Evolutionary conservation across 192 early-diverging fungal genomes (phyloP).

Genomic region (Physocladia obscura): DNA sequence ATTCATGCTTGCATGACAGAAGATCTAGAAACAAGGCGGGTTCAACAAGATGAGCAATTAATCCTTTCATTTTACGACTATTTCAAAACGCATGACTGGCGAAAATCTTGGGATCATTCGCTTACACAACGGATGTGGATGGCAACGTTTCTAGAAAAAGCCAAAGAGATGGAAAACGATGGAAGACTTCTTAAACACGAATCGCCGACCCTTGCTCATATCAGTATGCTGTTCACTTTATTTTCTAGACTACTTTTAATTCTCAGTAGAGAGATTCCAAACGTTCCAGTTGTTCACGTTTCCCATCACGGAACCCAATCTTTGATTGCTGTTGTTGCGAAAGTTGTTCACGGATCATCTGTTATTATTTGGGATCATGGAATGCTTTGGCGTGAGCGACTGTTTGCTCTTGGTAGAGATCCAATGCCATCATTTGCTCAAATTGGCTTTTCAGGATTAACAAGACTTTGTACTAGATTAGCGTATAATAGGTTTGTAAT

Average conservation of each 20-base stretch:
- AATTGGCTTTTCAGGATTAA: slow-evolving; percentile 37
- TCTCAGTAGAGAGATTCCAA: slow-evolving; percentile 35
- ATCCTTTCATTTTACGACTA: slow-evolving; percentile 44
- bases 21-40: slow-evolving; percentile 4
- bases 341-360: slow-evolving; percentile 30
- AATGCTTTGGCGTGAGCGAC: slow-evolving; percentile 50
- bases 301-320: slow-evolving; percentile 51
- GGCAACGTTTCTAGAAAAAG: slow-evolving; percentile 22
- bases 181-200: slow-evolving; percentile 31
- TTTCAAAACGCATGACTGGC: slow-evolving; percentile 44
- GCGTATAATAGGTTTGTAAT: slow-evolving; percentile 43
- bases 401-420: slow-evolving; percentile 45
- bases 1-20: slow-evolving; percentile 35
- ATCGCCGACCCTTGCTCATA: slow-evolving; percentile 42
- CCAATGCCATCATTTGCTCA: slow-evolving; percentile 48
- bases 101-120: slow-evolving; percentile 37
- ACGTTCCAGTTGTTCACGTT: slow-evolving; percentile 39
- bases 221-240: slow-evolving; percentile 42
- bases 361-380: slow-evolving; percentile 49
- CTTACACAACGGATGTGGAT: slow-evolving; percentile 44
- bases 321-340: slow-evolving; percentile 47
- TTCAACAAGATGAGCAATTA: slow-evolving; percentile 40
- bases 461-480: slow-evolving; percentile 35
- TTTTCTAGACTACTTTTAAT: slow-evolving; percentile 38
- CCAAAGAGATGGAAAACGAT: not conserved